Conservation (phyloP, 805 yeast genomes). For the Peterozyma xylosa region DNA sequence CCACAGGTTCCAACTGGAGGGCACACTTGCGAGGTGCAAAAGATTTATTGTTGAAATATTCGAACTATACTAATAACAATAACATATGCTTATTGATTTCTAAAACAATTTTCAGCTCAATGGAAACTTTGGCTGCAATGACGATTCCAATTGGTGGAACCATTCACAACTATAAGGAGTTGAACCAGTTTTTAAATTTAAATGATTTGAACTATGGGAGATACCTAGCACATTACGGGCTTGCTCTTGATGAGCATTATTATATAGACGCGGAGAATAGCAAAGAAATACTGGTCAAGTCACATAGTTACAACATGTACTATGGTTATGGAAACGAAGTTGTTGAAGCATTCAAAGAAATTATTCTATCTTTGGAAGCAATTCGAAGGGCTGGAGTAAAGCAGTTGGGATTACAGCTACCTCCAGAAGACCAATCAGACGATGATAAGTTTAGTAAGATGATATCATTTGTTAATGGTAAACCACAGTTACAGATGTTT, state of each 20-base stretch:
- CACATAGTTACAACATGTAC: conserved; percentile 19
- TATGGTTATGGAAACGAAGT: conserved; percentile 27
- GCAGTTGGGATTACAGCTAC: neutral
- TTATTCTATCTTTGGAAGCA: conserved; percentile 21
- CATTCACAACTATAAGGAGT: conserved; percentile 39
- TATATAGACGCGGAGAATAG: conserved; percentile 1
- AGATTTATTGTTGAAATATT: conserved; percentile 47
- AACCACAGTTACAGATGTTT: conserved; percentile 6
- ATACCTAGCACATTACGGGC: conserved; percentile 19
- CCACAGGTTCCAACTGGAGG: conserved; percentile 56
- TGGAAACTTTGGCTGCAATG: conserved; percentile 56
- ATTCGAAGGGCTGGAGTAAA: conserved; percentile 11
- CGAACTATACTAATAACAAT: conserved; percentile 13
- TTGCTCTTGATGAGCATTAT: conserved; percentile 18
- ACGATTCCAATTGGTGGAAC: conserved; percentile 57
- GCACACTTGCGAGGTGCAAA: conserved; percentile 65
- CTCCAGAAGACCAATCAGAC: neutral
- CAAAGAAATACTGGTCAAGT: neutral
- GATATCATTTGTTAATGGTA: conserved; percentile 3
- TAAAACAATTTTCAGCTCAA: conserved; percentile 31
- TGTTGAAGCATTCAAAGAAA: conserved; percentile 22
- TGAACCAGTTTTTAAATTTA: conserved; percentile 27
- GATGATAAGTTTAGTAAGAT: conserved; percentile 1
- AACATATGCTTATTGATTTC: conserved; percentile 5
- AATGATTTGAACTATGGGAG: conserved; percentile 15